phyloP scores from a whole-genome alignment of 2,329 filamentous ascomycete genomes.

The Rhexocercosporidium sp. region DNA sequence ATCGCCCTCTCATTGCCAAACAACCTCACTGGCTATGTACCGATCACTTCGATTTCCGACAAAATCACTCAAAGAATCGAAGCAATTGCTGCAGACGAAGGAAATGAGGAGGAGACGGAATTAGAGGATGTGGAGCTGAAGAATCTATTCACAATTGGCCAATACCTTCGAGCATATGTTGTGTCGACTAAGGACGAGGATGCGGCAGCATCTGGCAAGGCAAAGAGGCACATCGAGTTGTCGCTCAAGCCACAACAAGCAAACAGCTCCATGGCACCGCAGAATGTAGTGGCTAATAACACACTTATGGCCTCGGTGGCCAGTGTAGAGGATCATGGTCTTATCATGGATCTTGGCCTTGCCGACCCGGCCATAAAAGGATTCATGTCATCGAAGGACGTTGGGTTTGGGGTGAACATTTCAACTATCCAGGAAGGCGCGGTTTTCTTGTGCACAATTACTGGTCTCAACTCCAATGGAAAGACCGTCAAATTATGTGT shows the following conservation, averaged over 20 bases:
- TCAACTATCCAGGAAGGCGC: conserved; percentile 79
- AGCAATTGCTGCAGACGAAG: conserved; percentile 63
- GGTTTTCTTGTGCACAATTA: conserved; percentile 83
- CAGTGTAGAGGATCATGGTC: conserved; percentile 95
- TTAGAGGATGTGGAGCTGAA: conserved; percentile 72
- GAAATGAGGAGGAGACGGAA: conserved; percentile 57
- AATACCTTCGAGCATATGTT: conserved; percentile 87
- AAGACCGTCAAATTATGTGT: conserved; percentile 88
- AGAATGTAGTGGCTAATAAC: conserved; percentile 75
- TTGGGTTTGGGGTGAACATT: conserved; percentile 69
- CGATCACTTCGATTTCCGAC: conserved; percentile 90
- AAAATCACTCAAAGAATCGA: conserved; percentile 78
- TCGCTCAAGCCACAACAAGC: conserved; percentile 80
- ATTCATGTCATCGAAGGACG: conserved; percentile 84
- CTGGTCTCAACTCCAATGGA: conserved; percentile 74
- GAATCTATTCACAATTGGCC: conserved; percentile 78
- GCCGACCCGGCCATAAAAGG: conserved; percentile 71
- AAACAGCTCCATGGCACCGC: conserved; percentile 75
- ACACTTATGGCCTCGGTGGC: conserved; percentile 86
- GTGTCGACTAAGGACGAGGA: conserved; percentile 74
- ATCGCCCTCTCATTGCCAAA: conserved; percentile 87
- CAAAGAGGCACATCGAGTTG: conserved; percentile 83
- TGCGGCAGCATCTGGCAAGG: conserved; percentile 50
- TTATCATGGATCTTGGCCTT: conserved; percentile 90
- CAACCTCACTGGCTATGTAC: conserved; percentile 87